Conservation (phyloP, 2,329 filamentous ascomycete species). For the Celoporthe dispersa region DNA sequence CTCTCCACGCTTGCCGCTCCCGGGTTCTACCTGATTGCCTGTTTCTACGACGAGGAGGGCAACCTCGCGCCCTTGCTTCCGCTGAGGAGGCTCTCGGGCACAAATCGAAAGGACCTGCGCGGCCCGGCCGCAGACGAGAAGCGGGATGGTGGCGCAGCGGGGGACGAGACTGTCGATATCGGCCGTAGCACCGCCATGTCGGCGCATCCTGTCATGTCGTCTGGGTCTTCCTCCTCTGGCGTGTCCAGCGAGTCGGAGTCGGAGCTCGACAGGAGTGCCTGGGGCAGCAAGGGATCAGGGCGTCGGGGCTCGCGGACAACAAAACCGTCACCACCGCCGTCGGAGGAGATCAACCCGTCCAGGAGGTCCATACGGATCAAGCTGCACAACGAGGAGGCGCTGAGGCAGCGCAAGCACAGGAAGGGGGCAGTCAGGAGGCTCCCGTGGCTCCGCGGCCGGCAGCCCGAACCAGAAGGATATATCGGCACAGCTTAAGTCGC, state of each 20-base stretch:
- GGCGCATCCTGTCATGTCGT: slow-evolving; percentile 41
- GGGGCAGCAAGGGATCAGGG: slow-evolving; percentile 36
- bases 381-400: slow-evolving; percentile 77
- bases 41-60: slow-evolving; percentile 80
- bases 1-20: slow-evolving; percentile 79
- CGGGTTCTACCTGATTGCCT: slow-evolving; percentile 80
- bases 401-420: slow-evolving; percentile 73
- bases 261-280: slow-evolving; percentile 48
- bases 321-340: slow-evolving; percentile 59
- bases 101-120: slow-evolving; percentile 46
- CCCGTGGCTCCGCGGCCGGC: slow-evolving; percentile 45
- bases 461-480: slow-evolving; percentile 53
- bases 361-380: slow-evolving; percentile 90
- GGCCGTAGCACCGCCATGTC: slow-evolving; percentile 29
- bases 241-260: slow-evolving; percentile 74
- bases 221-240: slow-evolving; percentile 64
- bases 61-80: slow-evolving; percentile 79
- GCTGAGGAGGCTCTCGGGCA: slow-evolving; percentile 66
- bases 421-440: slow-evolving; percentile 59
- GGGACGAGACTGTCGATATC: slow-evolving; percentile 28
- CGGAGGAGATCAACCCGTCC: slow-evolving; percentile 69
- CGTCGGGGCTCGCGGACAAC: slow-evolving; percentile 66
- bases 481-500: slow-evolving; percentile 87
- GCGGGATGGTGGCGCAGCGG: slow-evolving; percentile 34
- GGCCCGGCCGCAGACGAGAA: slow-evolving; percentile 54